Conservation (phyloP, 345 rosid genomes). For the Euphorbia lathyris region DNA sequence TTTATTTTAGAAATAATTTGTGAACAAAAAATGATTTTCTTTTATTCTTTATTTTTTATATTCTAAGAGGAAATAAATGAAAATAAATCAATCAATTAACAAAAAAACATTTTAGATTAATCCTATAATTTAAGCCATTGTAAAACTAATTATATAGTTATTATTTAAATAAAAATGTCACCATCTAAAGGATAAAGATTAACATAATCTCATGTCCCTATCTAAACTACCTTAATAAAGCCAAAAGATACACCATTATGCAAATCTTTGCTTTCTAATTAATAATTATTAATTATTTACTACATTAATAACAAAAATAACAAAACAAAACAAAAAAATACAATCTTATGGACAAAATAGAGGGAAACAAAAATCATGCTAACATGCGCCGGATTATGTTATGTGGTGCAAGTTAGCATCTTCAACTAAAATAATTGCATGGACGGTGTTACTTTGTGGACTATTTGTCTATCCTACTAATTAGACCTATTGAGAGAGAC, state of each 20-base stretch:
- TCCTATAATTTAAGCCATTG: no score
- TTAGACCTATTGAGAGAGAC: no score
- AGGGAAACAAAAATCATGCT: background rate
- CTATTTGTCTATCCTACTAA: background rate
- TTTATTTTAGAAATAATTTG: no score
- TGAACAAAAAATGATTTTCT: no score
- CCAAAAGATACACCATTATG: background rate
- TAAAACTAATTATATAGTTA: background rate
- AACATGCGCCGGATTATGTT: background rate
- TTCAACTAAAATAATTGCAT: background rate
- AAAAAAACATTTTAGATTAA: no score
- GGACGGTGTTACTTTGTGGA: constrained; percentile 8
- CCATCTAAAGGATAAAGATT: background rate
- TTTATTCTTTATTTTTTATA: no score
- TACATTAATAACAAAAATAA: no score
- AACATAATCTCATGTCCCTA: constrained; percentile 9
- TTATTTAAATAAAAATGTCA: background rate
- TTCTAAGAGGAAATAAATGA: no score
- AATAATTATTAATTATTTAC: background rate
- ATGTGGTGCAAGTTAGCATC: background rate
- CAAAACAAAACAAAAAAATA: no score
- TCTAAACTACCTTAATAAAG: background rate
- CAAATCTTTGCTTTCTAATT: constrained; percentile 1
- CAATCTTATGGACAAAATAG: no score
- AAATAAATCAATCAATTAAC: no score